These are phyloP conservation scores for Dianthus caryophyllus DNA, from an alignment of 148 eudicot genomes.

Conservation along the genomic window DNA sequence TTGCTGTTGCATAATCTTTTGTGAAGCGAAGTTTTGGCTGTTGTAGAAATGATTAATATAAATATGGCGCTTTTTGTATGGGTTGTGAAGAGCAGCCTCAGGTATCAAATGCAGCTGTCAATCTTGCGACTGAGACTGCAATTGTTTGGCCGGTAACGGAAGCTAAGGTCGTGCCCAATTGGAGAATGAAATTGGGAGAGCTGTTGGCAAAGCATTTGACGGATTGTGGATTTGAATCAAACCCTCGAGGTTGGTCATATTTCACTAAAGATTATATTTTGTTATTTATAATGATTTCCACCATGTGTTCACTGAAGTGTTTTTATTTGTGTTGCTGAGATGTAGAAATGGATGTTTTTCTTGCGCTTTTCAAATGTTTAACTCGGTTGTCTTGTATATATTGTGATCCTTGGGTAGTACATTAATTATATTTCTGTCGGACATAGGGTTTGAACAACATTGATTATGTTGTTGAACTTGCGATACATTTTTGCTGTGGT, in stretches of 20 bases:
- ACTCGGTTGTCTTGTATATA: no score
- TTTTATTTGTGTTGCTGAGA: no score
- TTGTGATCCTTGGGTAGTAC: no score
- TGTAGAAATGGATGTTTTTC: no score
- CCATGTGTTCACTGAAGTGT: no score
- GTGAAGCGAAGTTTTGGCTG: background rate
- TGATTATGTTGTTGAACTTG: no score
- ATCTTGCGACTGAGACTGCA: constrained; percentile 93
- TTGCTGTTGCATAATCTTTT: background rate
- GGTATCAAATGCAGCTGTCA: constrained; percentile 85
- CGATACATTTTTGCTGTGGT: no score
- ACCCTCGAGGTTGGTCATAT: constrained; percentile 58
- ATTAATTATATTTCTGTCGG: no score
- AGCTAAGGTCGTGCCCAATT: constrained; percentile 66
- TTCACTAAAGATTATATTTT: background rate
- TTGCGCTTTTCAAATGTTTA: no score
- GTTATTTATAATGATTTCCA: background rate
- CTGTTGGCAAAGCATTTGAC: constrained; percentile 86
- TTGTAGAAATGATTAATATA: background rate
- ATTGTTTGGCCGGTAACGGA: constrained; percentile 81
- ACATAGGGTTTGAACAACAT: no score
- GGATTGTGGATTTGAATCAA: constrained; percentile 75
- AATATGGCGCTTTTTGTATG: background rate
- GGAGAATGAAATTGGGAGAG: constrained; percentile 74
- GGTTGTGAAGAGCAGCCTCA: constrained; percentile 60